Evolutionary conservation across 352 stramenopile genomes (phyloP), one percentile per base, ranked within the genome.

Genomic region (Phytophthora cactorum): DNA sequence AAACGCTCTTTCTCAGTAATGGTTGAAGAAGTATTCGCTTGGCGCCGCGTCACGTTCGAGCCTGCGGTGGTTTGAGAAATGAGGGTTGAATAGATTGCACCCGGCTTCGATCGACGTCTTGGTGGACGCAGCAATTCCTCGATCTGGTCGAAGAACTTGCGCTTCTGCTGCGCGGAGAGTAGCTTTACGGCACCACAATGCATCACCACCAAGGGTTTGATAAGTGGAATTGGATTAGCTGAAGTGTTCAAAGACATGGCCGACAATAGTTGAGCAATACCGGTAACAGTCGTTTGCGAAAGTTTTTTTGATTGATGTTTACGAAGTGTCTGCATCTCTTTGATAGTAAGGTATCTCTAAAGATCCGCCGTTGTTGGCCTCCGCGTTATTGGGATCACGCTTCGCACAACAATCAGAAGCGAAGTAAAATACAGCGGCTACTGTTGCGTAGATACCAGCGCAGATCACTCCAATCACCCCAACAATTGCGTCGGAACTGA

Each of bases 71-170:
- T 43, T 61, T 63, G 46, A 12, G 25, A 52, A 63, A 62, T 54
- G 15, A 47, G 43, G 28, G 14, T 38, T 46, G 51, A 28, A 45
- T 49, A 25, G 12, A 45, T 47, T 54, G 32, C 22, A 52, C 53
- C 39, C 12, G 68, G 28, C 36, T 68, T 58, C 6, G 41, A 27
- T 59, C 55, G 63, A 62, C 28, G 60, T 60, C 38, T 58, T 55
- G 57, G n/a, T 47, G 52, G 50, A 12, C 11, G 55, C 12, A 85
- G 28, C 44, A 91, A 65, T 39, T 68, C 69, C 22, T 88, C 76
- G 28, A 90, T 54, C 12, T 77, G 57, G 11, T 55, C 32, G 64
- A 89, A 88, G 69, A 88, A 89, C 6, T 56, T 27, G 31, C 41
- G 67, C 78, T 89, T 88, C 34, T 78, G 43, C 43, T 78, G 25